These are phyloP conservation scores for Paracamarosporium sp. DNA, from an alignment of 2,329 filamentous ascomycete species.

Conservation along the genomic window DNA sequence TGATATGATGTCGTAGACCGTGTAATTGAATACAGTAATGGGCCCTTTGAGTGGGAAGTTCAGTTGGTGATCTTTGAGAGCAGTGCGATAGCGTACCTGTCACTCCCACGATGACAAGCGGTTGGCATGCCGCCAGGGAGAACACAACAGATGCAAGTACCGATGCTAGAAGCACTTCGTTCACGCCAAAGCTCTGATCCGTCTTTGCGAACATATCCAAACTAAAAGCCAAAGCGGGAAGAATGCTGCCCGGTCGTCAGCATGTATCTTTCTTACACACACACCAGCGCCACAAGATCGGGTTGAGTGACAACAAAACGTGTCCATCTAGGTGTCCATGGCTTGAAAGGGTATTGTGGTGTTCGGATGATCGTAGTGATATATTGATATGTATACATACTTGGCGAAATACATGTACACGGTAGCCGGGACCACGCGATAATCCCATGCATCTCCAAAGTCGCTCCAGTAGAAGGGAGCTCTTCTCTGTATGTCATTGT, in stretches of 20 bases:
- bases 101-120: slow-evolving; percentile 88
- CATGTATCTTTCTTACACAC: not conserved
- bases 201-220: slow-evolving; percentile 94
- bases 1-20: slow-evolving; percentile 86
- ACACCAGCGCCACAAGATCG: not conserved
- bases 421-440: slow-evolving; percentile 84
- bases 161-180: slow-evolving; percentile 86
- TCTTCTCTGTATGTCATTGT: slow-evolving; percentile 76
- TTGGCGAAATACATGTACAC: slow-evolving; percentile 96
- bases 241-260: slow-evolving; percentile 64
- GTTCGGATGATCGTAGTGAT: not conserved
- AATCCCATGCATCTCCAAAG: slow-evolving; percentile 88
- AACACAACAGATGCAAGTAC: slow-evolving; percentile 86
- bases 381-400: slow-evolving; percentile 56
- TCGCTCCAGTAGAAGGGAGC: slow-evolving; percentile 82
- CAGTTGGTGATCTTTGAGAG: not conserved
- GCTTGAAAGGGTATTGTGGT: not conserved
- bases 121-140: slow-evolving; percentile 78
- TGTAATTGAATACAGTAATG: slow-evolving; percentile 94
- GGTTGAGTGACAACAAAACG: not conserved
- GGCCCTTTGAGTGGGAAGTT: slow-evolving; percentile 59
- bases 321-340: not conserved
- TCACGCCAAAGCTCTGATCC: slow-evolving; percentile 83
- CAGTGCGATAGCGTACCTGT: slow-evolving; percentile 60
- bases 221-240: slow-evolving; percentile 87